phyloP scores from a whole-genome alignment of 73 alveolate genomes.

The Tetrahymena elliotti region DNA sequence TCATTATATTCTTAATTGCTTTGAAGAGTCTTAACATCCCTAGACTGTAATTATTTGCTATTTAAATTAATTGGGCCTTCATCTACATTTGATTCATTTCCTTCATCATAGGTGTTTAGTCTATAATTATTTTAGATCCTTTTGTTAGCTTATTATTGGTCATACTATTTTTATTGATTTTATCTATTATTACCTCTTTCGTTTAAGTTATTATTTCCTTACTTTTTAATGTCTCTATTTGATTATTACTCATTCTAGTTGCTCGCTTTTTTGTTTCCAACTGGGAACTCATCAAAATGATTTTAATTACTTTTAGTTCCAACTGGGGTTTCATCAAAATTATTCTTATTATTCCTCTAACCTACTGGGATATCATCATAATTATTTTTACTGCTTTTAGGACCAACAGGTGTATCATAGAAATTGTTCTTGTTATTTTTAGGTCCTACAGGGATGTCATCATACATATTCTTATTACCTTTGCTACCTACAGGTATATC shows the following conservation, averaged over 20 bases:
- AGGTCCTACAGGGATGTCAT: background rate
- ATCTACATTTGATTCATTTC: background rate
- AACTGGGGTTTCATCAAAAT: background rate
- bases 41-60: background rate
- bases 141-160: background rate
- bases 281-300: background rate
- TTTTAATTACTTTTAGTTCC: background rate
- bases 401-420: background rate
- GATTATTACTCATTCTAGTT: background rate
- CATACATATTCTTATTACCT: background rate
- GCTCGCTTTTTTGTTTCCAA: background rate
- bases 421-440: background rate
- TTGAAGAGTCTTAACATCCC: background rate
- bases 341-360: too few relatives aligned
- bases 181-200: background rate
- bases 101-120: background rate
- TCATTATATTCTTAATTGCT: background rate
- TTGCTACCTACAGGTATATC: background rate
- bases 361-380: background rate
- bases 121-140: background rate
- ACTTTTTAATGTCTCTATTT: background rate
- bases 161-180: background rate
- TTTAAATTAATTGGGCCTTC: background rate
- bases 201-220: background rate
- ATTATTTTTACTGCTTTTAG: background rate